phyloP scores from a whole-genome alignment of 345 rosid genomes.

The Eucalyptus erythrocorys region DNA sequence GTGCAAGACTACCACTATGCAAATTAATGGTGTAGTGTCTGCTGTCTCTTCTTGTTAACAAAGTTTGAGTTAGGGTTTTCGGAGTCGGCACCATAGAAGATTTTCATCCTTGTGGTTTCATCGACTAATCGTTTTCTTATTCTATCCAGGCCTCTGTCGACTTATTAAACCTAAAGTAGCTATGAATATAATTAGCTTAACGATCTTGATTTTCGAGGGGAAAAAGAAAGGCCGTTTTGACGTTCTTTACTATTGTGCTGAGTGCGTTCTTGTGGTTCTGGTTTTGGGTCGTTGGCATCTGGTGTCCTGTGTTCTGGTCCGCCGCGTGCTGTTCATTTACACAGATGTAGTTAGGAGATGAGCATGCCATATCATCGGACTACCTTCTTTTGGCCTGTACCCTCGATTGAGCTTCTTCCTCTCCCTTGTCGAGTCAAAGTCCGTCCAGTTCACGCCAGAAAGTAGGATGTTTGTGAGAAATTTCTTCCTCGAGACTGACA shows the following conservation, averaged over 20 bases:
- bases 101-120: neutral
- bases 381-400: neutral
- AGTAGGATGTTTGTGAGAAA: neutral
- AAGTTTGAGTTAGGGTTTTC: neutral
- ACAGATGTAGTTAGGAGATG: neutral
- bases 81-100: neutral
- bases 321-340: neutral
- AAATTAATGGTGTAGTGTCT: neutral
- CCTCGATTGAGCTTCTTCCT: neutral
- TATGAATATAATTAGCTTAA: neutral
- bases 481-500: neutral
- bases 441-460: neutral
- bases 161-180: neutral
- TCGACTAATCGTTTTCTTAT: neutral
- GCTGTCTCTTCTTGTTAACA: neutral
- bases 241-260: neutral
- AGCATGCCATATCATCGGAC: neutral
- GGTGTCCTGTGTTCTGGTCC: neutral
- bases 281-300: neutral
- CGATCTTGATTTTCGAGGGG: neutral
- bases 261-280: neutral
- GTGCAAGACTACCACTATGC: neutral
- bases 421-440: neutral
- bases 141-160: neutral
- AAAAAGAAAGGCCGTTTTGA: neutral